These are phyloP conservation scores for Penicillium goetzii DNA, from an alignment of 495 filamentous ascomycete species.

Conservation along the genomic window DNA sequence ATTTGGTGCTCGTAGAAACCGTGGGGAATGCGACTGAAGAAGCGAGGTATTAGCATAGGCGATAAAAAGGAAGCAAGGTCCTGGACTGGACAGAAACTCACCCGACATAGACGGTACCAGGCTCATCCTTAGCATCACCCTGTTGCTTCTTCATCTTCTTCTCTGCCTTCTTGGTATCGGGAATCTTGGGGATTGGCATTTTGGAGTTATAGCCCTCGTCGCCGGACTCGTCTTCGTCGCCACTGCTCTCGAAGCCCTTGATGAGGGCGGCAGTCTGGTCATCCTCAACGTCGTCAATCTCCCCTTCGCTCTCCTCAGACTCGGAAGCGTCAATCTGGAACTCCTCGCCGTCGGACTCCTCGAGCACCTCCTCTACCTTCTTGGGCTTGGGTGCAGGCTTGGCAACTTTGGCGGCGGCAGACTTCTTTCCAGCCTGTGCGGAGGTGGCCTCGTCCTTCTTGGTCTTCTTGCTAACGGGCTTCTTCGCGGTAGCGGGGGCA, in stretches of 20 bases:
- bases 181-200: conserved; percentile 60
- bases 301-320: conserved; percentile 33
- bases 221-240: conserved; percentile 60
- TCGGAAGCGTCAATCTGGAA: conserved; percentile 31
- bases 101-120: conserved; percentile 85
- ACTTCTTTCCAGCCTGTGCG: conserved; percentile 39
- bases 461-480: conserved; percentile 42
- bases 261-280: conserved; percentile 73
- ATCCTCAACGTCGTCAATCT: conserved; percentile 53
- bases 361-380: conserved; percentile 35
- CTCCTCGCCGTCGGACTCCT: conserved; percentile 37
- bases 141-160: conserved; percentile 57
- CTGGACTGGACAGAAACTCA: conserved; percentile 30
- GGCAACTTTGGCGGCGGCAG: conserved; percentile 27
- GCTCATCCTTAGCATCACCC: conserved; percentile 50
- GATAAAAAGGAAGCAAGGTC: background rate
- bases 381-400: conserved; percentile 29
- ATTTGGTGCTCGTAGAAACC: conserved; percentile 98
- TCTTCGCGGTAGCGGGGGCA: conserved; percentile 31
- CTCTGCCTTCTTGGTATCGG: conserved; percentile 67
- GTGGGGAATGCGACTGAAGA: conserved; percentile 72
- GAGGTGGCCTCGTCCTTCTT: conserved; percentile 44
- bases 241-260: conserved; percentile 81
- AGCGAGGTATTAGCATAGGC: conserved; percentile 23
- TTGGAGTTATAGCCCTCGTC: conserved; percentile 60